These are phyloP conservation scores for Zea luxurians DNA, from an alignment of 176 grass and related monocot species.

Conservation along the genomic window DNA sequence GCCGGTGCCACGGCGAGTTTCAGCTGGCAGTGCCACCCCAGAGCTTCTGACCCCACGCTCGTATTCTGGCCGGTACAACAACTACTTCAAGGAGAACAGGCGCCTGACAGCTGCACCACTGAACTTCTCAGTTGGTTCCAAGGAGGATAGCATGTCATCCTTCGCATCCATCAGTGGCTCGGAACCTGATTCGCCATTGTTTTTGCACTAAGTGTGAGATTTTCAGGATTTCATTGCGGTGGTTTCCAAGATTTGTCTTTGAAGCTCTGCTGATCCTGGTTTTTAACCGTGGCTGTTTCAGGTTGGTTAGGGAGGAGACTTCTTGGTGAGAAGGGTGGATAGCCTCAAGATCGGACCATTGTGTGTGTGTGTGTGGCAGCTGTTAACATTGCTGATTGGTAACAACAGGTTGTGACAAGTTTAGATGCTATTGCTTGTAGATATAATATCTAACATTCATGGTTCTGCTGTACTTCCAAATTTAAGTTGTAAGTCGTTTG, in stretches of 20 bases:
- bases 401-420: conserved; percentile 45
- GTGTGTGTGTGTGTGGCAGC: neutral
- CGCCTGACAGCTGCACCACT: conserved; percentile 50
- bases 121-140: conserved; percentile 59
- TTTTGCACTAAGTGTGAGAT: conserved; percentile 49
- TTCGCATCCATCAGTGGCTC: conserved; percentile 85
- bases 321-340: conserved; percentile 15
- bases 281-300: conserved; percentile 22
- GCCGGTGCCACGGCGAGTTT: conserved; percentile 52
- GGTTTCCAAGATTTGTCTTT: conserved; percentile 24
- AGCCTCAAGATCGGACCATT: conserved; percentile 21
- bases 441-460: conserved; percentile 48
- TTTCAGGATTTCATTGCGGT: neutral
- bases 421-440: conserved; percentile 47
- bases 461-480: conserved; percentile 25
- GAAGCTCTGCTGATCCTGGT: conserved; percentile 23
- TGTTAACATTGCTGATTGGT: conserved; percentile 47
- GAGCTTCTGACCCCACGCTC: conserved; percentile 87
- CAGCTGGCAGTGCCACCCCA: conserved; percentile 67
- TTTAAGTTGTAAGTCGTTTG: conserved; percentile 24
- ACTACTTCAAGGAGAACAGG: conserved; percentile 69
- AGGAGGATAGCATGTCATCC: conserved; percentile 78
- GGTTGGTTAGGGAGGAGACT: conserved; percentile 17
- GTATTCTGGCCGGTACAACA: conserved; percentile 58
- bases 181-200: conserved; percentile 66